Evolutionary conservation across 257 asterid species (phyloP).

Genomic region (Hygrophila difformis): DNA sequence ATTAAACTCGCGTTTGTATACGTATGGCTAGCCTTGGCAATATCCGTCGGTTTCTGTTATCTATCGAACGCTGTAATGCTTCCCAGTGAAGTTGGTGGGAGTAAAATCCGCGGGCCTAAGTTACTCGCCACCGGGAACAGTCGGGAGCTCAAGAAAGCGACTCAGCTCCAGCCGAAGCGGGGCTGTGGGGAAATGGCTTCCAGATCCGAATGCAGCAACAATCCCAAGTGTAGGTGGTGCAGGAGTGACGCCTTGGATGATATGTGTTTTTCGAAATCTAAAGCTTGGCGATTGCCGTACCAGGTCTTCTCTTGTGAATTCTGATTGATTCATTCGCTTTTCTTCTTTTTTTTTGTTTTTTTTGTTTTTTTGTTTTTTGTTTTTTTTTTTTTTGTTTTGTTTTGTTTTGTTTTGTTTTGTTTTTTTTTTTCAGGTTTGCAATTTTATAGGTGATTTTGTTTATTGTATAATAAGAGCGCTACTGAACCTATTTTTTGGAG

Average conservation of each 20-base stretch:
- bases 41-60: too few relatives aligned
- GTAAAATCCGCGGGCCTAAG: conserved; percentile 16
- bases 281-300: conserved; percentile 27
- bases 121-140: conserved; percentile 1
- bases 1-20: background rate
- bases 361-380: too few relatives aligned
- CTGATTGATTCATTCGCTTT: conserved; percentile 8
- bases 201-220: conserved; percentile 26
- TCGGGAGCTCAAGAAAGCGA: conserved; percentile 8
- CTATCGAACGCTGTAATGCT: conserved; percentile 1
- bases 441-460: too few relatives aligned
- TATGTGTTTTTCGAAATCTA: conserved; percentile 28
- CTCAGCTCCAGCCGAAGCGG: conserved; percentile 22
- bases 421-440: too few relatives aligned
- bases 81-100: conserved; percentile 18
- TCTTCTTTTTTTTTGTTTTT: too few relatives aligned
- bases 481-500: too few relatives aligned
- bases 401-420: too few relatives aligned
- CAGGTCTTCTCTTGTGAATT: conserved; percentile 34
- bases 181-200: conserved; percentile 18
- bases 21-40: too few relatives aligned
- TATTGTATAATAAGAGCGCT: too few relatives aligned
- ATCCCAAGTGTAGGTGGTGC: conserved; percentile 32
- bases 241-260: conserved; percentile 31
- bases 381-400: too few relatives aligned